phyloP scores from a whole-genome alignment of 495 filamentous ascomycete genomes.

The Darksidea phi region DNA sequence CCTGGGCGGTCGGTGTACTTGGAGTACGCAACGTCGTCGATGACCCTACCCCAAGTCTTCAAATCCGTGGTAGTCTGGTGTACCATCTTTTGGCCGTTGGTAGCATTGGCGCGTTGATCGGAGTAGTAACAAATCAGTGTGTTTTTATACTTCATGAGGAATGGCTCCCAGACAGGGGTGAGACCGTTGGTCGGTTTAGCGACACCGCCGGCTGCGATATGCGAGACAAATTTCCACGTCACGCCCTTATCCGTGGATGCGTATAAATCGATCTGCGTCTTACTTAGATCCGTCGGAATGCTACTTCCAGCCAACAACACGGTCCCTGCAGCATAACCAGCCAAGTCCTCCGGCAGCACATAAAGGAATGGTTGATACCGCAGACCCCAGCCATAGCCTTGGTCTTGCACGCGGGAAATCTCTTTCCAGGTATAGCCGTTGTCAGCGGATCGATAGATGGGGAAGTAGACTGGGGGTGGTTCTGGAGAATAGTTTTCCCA shows the following conservation, averaged over 20 bases:
- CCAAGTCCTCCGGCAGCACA: conserved; percentile 57
- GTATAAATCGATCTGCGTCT: conserved; percentile 68
- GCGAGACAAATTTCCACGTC: conserved; percentile 66
- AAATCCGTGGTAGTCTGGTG: conserved; percentile 61
- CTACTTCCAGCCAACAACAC: conserved; percentile 63
- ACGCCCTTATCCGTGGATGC: conserved; percentile 55
- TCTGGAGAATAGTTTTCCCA: conserved; percentile 63
- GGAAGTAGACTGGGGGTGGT: conserved; percentile 58
- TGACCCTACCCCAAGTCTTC: conserved; percentile 55
- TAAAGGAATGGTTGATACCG: conserved; percentile 69
- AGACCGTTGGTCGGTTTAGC: conserved; percentile 61
- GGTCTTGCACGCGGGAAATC: conserved; percentile 60
- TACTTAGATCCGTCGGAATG: conserved; percentile 60
- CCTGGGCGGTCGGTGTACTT: conserved; percentile 64
- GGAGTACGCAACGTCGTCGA: conserved; percentile 61
- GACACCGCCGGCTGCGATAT: conserved; percentile 63
- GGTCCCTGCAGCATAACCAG: conserved; percentile 57
- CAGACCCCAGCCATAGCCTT: conserved; percentile 62
- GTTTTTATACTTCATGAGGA: conserved; percentile 55
- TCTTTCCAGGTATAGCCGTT: conserved; percentile 61
- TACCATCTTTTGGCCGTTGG: conserved; percentile 64
- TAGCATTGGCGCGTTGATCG: conserved; percentile 61
- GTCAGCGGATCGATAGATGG: conserved; percentile 63
- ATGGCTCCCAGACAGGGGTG: conserved; percentile 72
- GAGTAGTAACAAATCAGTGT: conserved; percentile 66